Evolutionary conservation across 2,329 filamentous ascomycete species (phyloP), one percentile per base, ranked within the genome.

Genomic region (Penicillium nordicum): DNA sequence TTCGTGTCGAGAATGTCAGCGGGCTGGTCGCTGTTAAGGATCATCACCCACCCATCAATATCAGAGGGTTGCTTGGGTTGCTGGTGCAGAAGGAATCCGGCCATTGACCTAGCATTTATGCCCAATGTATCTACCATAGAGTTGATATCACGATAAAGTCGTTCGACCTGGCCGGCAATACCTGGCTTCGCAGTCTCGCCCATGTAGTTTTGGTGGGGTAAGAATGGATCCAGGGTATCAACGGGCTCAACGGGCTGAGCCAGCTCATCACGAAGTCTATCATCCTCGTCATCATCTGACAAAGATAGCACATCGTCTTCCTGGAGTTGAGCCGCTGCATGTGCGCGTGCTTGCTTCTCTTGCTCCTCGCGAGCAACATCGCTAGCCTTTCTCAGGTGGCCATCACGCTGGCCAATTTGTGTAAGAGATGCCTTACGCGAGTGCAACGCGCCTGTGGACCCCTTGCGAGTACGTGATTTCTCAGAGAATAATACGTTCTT

Each of bases 61-160:
- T 78, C 73, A 41, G 79, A 74, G 48, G 85, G 78, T 11, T 79
- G 79, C 11, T 62, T 53, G 5, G 63, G 62, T 56, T 74, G 64
- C 58, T 79, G 75, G 54, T 77, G 75, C 34, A 77, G 59, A 55
- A 92, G 74, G 65, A 83, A 87, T 0, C 80, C 77, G 21, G 79
- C 74, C 41, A 88, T 66, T 8, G 81, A 85, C 16, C 93, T 83
- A 6, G 89, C 85, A 69, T 97, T 97, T 48, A 97, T 82, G 10
- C 93, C 93, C 40, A 97, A 78, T 0, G 90, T 93, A 66, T 97
- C 91, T 42, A 99, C 87, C 94, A 97, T 99, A 12, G 89, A 89
- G 72, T 80, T 81, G 60, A 80, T 79, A 57, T 81, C 79, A 12
- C 78, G 76, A 59, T 79, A 80, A 3, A 81, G 64, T 49, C 74